A percentile compares a stretch with the other conserved stretches of the same genome.
These are phyloP conservation scores for Petunia hybrid DNA, from an alignment of 305 asterid species.

Conservation along the genomic window DNA sequence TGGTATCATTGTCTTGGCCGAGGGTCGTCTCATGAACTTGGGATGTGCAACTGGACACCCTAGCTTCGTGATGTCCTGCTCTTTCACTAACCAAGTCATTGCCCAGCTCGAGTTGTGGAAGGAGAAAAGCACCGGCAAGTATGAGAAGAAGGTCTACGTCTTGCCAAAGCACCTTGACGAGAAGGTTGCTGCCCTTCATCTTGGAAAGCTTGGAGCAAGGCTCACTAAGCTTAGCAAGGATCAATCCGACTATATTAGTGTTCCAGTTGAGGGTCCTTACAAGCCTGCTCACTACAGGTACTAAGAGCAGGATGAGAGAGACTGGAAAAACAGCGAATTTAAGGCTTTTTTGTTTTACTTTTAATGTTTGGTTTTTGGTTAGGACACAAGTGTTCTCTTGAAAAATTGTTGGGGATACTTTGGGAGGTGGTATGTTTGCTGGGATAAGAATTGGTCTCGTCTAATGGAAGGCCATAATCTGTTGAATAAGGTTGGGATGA, in stretches of 20 bases:
- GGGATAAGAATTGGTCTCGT: not conserved
- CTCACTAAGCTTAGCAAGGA: slow-evolving; percentile 65
- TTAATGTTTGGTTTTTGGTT: not conserved
- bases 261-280: slow-evolving; percentile 75
- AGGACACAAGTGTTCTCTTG: not conserved
- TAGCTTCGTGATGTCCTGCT: slow-evolving; percentile 78
- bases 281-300: slow-evolving; percentile 76
- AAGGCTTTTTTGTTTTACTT: not conserved
- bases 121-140: slow-evolving; percentile 61
- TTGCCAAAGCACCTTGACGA: slow-evolving; percentile 76
- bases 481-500: not conserved
- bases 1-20: slow-evolving; percentile 64
- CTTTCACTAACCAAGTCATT: slow-evolving; percentile 73
- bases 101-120: slow-evolving; percentile 80
- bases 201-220: slow-evolving; percentile 66
- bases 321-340: not conserved
- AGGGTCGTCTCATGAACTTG: slow-evolving; percentile 76
- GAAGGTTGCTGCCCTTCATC: slow-evolving; percentile 75
- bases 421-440: not conserved
- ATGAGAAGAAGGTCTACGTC: slow-evolving; percentile 76
- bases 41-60: slow-evolving; percentile 83
- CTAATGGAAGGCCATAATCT: not conserved
- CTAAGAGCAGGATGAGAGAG: slow-evolving; percentile 37
- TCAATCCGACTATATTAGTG: slow-evolving; percentile 65
- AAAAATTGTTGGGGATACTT: not conserved